These are phyloP conservation scores for Aspergillus olivimuriae DNA, from an alignment of 495 filamentous ascomycete genomes.

Conservation along the genomic window DNA sequence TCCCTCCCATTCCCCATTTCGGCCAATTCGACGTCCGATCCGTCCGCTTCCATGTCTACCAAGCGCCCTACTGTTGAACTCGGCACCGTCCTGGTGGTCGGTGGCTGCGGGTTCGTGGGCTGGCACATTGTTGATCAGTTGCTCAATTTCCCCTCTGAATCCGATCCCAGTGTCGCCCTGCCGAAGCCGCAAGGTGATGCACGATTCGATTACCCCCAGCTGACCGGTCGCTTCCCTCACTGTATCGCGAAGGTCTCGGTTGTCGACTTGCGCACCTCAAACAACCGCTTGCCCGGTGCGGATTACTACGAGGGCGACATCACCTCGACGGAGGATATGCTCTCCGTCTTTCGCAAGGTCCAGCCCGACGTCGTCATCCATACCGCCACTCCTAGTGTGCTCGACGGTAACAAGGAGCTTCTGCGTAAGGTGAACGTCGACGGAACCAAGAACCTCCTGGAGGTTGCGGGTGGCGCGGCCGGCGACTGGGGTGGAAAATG, in stretches of 20 bases:
- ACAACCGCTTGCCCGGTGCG: conserved; percentile 69
- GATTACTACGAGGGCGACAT: conserved; percentile 84
- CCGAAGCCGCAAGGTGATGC: conserved; percentile 32
- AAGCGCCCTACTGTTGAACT: conserved; percentile 32
- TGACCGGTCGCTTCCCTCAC: conserved; percentile 34
- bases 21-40: conserved; percentile 3
- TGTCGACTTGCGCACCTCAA: conserved; percentile 73
- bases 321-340: conserved; percentile 60
- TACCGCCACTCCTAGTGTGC: conserved; percentile 71
- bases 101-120: conserved; percentile 53
- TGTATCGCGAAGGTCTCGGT: conserved; percentile 61
- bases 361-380: conserved; percentile 91
- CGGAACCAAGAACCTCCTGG: conserved; percentile 73
- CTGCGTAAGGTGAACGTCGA: conserved; percentile 81
- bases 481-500: conserved; percentile 56
- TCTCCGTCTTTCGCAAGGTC: conserved; percentile 57
- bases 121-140: conserved; percentile 55
- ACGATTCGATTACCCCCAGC: conserved; percentile 35
- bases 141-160: conserved; percentile 45
- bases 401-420: conserved; percentile 40
- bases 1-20: conserved; percentile 2
- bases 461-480: conserved; percentile 60
- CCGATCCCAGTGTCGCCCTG: conserved; percentile 36
- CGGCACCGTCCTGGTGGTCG: conserved; percentile 48
- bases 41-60: conserved; percentile 23